Evolutionary conservation across 805 yeast genomes (phyloP), one percentile per base, ranked within the genome.

Genomic region (Diddensiella santjacobensis): DNA sequence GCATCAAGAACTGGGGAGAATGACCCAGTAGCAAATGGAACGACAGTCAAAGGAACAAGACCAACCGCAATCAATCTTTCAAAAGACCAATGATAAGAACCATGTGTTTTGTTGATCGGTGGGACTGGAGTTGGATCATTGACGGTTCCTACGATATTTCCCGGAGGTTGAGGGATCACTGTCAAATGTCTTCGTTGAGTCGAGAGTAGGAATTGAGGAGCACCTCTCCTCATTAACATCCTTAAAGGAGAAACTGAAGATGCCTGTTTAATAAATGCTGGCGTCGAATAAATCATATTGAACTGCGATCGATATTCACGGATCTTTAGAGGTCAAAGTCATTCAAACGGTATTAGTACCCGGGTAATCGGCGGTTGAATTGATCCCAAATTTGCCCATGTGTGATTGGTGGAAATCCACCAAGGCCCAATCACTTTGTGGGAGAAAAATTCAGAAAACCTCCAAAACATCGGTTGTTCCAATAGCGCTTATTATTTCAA

Each of bases 51-150:
- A 26, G 99, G 99, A 20, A 88, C 75, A 65, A 90, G 71, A 8
- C 83, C 79, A 15, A 83, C 65, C 2, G 95, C 75, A 30, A 88
- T 70, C 3, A 79, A 60, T 58, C 87, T 79, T 73, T 91, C 99
- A 59, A 83, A 81, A n/a, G 86, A 72, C 99, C 99, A 91, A 72
- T 90, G 98, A 65, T 80, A 77, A 20, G 95, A 85, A 42, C 98
- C 97, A 61, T 88, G 90, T 44, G 73, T 62, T 55, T 74, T 78
- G 60, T 78, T 73, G 3, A 81, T 65, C 36, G 73, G 67, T 35
- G 97, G 97, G 13, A 79, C 71, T 29, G 71, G 69, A 60, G 75
- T 84, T 13, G 98, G 89, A 53, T 93, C 98, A 67, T 91, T 93
- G 42, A 90, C 96, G 4, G 90, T 81, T n/a, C 97, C 98, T 41